Conservation (phyloP, 2,329 filamentous ascomycete genomes). For the Trichoderma sp. region DNA sequence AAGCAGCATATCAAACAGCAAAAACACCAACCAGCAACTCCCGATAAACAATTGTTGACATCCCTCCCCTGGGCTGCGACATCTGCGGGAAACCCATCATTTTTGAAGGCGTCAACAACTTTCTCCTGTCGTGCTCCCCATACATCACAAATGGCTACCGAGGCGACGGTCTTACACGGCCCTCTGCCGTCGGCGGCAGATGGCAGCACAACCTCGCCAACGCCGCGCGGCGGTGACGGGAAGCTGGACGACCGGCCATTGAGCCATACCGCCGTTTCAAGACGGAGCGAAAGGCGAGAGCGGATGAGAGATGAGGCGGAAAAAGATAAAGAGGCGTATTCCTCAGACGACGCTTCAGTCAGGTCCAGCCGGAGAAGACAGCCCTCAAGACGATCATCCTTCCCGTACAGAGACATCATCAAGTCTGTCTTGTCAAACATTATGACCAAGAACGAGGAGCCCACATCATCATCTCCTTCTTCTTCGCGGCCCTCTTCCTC, state of each 20-base stretch:
- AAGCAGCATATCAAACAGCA: neutral
- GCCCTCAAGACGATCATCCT: neutral
- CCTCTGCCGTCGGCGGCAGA: conserved; percentile 22
- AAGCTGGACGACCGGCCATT: neutral
- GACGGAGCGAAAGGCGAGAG: neutral
- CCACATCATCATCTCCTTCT: neutral
- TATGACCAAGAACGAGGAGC: conserved; percentile 3
- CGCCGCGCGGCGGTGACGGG: conserved; percentile 20
- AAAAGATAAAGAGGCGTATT: conserved; percentile 1
- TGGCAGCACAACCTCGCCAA: conserved; percentile 20
- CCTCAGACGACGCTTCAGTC: neutral
- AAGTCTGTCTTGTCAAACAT: conserved; percentile 19
- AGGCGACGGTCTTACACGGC: conserved; percentile 25
- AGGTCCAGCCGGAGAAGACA: neutral
- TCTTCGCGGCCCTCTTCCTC: neutral
- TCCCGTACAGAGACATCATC: conserved; percentile 10
- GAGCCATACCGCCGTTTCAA: neutral
- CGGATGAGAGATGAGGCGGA: neutral
- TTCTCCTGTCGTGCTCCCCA: conserved; percentile 5
- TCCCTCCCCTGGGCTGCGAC: neutral
- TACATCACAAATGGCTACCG: conserved; percentile 15
- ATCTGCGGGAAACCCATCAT: neutral
- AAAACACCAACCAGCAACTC: neutral
- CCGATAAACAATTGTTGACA: neutral
- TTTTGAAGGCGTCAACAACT: neutral